A percentile compares a stretch with the other conserved stretches of the same genome.
These are phyloP conservation scores for Endocalyx cinctus DNA, from an alignment of 2,329 filamentous ascomycete species.

Conservation along the genomic window DNA sequence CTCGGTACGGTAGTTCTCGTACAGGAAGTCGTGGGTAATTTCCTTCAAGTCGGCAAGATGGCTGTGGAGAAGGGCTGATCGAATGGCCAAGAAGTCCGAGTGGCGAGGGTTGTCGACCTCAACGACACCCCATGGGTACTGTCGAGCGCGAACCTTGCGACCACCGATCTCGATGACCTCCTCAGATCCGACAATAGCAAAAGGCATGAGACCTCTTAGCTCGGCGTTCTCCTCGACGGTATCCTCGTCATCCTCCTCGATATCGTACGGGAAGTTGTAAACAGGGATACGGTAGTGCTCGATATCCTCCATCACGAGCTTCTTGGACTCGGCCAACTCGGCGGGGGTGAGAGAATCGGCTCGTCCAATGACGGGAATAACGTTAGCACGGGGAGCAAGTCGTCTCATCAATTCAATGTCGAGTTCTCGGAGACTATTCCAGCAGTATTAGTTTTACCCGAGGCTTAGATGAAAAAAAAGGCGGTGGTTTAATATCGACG, in stretches of 20 bases:
- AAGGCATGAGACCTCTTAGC: conserved; percentile 94
- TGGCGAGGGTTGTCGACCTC: conserved; percentile 99
- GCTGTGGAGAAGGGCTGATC: conserved; percentile 93
- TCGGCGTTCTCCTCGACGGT: conserved; percentile 99
- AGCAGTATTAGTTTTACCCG: too few species aligned
- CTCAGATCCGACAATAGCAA: conserved; percentile 97
- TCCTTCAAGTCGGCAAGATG: conserved; percentile 98
- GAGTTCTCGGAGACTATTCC: conserved; percentile 81
- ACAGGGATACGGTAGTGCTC: conserved; percentile 99
- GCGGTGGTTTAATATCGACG: too few species aligned
- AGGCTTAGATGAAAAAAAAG: too few species aligned
- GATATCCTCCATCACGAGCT: conserved; percentile 99
- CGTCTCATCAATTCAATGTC: conserved; percentile 99
- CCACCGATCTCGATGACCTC: conserved; percentile 92
- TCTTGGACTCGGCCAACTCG: conserved; percentile 98
- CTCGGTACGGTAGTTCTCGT: conserved; percentile 99
- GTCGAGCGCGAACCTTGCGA: conserved; percentile 85
- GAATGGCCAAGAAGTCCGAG: conserved; percentile 96
- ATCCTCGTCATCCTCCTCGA: conserved; percentile 98
- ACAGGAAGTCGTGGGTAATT: conserved; percentile 99
- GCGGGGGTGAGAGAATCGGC: conserved; percentile 94
- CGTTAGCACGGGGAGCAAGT: conserved; percentile 94
- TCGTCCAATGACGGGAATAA: conserved; percentile 98
- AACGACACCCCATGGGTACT: conserved; percentile 98
- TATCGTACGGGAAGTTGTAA: conserved; percentile 99